phyloP scores from a whole-genome alignment of 768 basidiomycete species.

The Psilocybe sp. region DNA sequence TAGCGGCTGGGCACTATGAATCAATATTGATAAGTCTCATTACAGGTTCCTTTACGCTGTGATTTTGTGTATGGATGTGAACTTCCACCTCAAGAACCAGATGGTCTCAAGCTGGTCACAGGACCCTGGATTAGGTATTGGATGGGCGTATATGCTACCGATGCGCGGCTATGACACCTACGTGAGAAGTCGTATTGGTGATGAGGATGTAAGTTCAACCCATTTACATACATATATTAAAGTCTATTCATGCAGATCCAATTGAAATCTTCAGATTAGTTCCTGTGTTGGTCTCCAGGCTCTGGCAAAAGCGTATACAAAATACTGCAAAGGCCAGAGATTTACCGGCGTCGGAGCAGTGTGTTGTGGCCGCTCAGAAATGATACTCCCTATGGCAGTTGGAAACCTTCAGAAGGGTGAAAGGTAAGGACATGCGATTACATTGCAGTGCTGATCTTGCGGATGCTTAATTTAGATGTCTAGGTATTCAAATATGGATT shows the following conservation, averaged over 20 bases:
- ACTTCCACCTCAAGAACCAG: constrained; percentile 10
- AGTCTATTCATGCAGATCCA: too few relatives aligned
- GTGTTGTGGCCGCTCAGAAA: constrained; percentile 8
- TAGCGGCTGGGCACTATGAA: too few relatives aligned
- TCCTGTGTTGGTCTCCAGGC: constrained; percentile 14
- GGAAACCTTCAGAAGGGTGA: constrained; percentile 30
- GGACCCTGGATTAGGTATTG: constrained; percentile 7
- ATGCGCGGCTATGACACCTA: constrained; percentile 6
- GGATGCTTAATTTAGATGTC: background rate
- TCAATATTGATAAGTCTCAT: too few relatives aligned
- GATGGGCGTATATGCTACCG: constrained; percentile 10
- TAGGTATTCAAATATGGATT: constrained; percentile 18
- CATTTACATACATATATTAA: background rate
- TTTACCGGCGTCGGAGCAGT: constrained; percentile 11
- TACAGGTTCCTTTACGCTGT: constrained; percentile 12
- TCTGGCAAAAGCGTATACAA: constrained; percentile 5
- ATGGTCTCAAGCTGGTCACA: constrained; percentile 6
- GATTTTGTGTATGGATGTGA: constrained; percentile 9
- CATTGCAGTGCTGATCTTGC: background rate
- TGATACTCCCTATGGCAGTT: constrained; percentile 9
- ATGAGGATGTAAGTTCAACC: constrained; percentile 5
- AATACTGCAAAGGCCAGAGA: constrained; percentile 7
- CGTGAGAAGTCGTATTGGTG: constrained; percentile 3
- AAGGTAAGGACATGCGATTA: constrained; percentile 17
- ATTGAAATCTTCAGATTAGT: constrained; percentile 8